These are phyloP conservation scores for Haplosporangium sp. DNA, from an alignment of 371 early-diverging fungal genomes.

Conservation along the genomic window DNA sequence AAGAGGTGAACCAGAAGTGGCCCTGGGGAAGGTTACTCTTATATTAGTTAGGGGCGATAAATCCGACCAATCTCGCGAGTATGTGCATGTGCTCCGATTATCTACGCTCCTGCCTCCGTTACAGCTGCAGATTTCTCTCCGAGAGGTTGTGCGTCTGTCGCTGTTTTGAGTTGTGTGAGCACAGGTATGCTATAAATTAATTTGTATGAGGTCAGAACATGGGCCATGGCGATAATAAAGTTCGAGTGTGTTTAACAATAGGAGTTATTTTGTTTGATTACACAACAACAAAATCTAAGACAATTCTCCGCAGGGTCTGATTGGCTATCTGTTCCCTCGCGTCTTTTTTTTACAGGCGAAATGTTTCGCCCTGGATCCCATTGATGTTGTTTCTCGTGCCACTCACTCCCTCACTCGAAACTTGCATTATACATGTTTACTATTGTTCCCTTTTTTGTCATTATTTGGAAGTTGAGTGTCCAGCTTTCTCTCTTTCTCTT, in stretches of 20 bases:
- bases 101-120: constrained; percentile 9
- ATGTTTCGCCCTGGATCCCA: constrained; percentile 11
- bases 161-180: constrained; percentile 6
- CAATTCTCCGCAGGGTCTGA: constrained; percentile 25
- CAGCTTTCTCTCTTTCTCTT: not conserved
- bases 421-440: not conserved
- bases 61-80: constrained; percentile 19
- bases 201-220: constrained; percentile 13
- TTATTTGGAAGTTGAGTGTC: no score
- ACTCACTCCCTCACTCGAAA: not conserved
- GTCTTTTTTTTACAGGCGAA: constrained; percentile 1
- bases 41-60: constrained; percentile 12
- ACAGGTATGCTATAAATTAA: constrained; percentile 1
- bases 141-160: constrained; percentile 5
- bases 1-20: constrained; percentile 1
- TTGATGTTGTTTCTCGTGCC: constrained; percentile 1
- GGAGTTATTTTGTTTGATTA: not conserved
- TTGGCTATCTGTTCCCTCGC: constrained; percentile 7
- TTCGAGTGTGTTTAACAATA: not conserved
- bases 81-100: constrained; percentile 10
- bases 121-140: constrained; percentile 6
- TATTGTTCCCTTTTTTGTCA: constrained; percentile 3
- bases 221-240: not conserved
- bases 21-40: constrained; percentile 13
- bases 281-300: constrained; percentile 1